Evolutionary conservation across 257 asterid genomes (phyloP).

Genomic region (Solanum bulbocastanum): DNA sequence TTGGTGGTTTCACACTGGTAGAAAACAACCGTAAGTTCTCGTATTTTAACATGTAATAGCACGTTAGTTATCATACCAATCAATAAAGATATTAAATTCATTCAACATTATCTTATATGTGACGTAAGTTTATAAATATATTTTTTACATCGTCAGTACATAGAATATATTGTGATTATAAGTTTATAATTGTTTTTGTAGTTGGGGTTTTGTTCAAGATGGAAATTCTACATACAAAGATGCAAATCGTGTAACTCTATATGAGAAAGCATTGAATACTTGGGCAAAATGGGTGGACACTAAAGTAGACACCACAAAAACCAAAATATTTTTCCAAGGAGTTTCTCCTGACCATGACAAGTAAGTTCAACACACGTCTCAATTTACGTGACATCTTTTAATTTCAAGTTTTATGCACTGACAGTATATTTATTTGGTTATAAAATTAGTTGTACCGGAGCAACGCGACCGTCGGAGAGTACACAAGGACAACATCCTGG

Average conservation of each 20-base stretch:
- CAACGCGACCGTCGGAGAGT: background rate
- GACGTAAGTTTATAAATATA: background rate
- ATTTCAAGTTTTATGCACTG: background rate
- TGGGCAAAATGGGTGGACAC: conserved; percentile 28
- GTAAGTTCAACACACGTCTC: background rate
- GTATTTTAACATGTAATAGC: background rate
- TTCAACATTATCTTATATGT: background rate
- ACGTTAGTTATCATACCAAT: background rate
- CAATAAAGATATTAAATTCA: too few relatives aligned
- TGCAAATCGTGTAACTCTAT: conserved; percentile 5
- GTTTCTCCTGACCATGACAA: conserved; percentile 19
- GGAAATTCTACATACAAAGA: conserved; percentile 3
- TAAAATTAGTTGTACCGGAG: background rate
- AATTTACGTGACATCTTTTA: background rate
- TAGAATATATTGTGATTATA: background rate
- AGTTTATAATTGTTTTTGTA: background rate
- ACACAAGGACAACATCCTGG: conserved; percentile 5
- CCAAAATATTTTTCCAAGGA: conserved; percentile 19
- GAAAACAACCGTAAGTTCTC: conserved; percentile 18
- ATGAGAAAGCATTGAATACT: conserved; percentile 8
- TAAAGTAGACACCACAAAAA: background rate
- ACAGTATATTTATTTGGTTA: background rate
- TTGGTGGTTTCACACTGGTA: conserved; percentile 29
- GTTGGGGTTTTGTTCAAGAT: conserved; percentile 15
- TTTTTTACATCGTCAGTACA: background rate